Percentiles rank a stretch among this genome's conserved stretches.
phyloP scores from a whole-genome alignment of 2,329 filamentous ascomycete genomes.

The Alternaria novae-zelandiae region DNA sequence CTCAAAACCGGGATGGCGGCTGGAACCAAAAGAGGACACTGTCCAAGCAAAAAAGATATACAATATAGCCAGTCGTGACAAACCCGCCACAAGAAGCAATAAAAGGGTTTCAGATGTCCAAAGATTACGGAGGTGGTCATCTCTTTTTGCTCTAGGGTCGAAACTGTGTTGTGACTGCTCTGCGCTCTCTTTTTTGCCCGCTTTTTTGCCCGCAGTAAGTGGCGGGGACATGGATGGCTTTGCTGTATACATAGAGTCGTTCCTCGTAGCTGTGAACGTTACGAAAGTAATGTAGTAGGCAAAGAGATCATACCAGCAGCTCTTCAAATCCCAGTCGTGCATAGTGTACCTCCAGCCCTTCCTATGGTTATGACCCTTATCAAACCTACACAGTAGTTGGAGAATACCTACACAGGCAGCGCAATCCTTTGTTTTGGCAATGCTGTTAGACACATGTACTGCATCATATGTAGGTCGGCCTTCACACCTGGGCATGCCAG shows the following conservation, averaged over 20 bases:
- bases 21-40: neutral
- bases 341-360: neutral
- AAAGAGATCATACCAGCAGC: neutral
- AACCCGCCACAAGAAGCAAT: neutral
- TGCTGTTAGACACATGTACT: neutral
- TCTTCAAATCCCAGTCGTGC: neutral
- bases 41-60: neutral
- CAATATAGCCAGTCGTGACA: neutral
- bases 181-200: neutral
- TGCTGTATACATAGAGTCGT: neutral
- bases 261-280: neutral
- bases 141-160: neutral
- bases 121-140: neutral
- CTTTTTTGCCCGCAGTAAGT: neutral
- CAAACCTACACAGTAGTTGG: neutral
- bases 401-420: neutral
- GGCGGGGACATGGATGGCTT: too few species aligned
- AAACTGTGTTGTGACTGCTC: neutral
- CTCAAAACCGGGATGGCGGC: neutral
- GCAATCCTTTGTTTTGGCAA: neutral
- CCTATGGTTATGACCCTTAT: neutral
- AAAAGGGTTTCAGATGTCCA: neutral
- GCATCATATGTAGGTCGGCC: neutral
- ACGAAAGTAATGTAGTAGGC: neutral
- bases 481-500: neutral